Percentiles rank a stretch among this genome's conserved stretches.
These are phyloP conservation scores for Fragaria nilgerrensis DNA, from an alignment of 306 rosid species.

Conservation along the genomic window DNA sequence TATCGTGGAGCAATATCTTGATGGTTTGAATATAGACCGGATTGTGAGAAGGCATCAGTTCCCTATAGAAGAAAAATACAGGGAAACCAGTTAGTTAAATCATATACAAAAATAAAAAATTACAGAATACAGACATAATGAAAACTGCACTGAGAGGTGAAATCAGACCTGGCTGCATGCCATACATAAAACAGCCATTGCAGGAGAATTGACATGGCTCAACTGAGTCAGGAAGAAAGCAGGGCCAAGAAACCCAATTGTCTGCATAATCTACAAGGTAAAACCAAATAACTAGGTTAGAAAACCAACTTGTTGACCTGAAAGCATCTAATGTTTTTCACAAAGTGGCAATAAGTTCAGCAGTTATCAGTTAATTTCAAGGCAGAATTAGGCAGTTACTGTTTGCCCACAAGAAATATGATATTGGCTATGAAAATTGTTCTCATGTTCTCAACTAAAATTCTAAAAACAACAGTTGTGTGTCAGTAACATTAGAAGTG, in stretches of 20 bases:
- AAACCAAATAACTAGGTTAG: conserved; percentile 3
- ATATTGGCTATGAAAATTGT: background rate
- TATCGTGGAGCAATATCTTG: conserved; percentile 98
- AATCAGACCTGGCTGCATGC: conserved; percentile 90
- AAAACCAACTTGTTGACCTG: background rate
- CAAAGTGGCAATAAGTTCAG: background rate
- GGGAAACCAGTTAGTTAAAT: conserved; percentile 18
- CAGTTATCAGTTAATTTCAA: background rate
- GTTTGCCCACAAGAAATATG: background rate
- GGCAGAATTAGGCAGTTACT: background rate
- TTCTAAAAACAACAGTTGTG: background rate
- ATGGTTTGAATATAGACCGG: conserved; percentile 95
- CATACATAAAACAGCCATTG: conserved; percentile 92
- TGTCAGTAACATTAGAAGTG: background rate
- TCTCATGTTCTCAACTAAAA: no score
- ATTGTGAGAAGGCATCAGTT: conserved; percentile 97
- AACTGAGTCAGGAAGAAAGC: conserved; percentile 97
- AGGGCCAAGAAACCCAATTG: conserved; percentile 97
- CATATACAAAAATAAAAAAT: background rate
- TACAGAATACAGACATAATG: background rate
- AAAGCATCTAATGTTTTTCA: background rate
- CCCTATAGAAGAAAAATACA: conserved; percentile 47
- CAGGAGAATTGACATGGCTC: conserved; percentile 88
- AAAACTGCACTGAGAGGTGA: background rate
- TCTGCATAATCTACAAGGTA: conserved; percentile 83